Base-by-base conservation (phyloP, 768 basidiomycete species). In the Ramaria rubella region DNA sequence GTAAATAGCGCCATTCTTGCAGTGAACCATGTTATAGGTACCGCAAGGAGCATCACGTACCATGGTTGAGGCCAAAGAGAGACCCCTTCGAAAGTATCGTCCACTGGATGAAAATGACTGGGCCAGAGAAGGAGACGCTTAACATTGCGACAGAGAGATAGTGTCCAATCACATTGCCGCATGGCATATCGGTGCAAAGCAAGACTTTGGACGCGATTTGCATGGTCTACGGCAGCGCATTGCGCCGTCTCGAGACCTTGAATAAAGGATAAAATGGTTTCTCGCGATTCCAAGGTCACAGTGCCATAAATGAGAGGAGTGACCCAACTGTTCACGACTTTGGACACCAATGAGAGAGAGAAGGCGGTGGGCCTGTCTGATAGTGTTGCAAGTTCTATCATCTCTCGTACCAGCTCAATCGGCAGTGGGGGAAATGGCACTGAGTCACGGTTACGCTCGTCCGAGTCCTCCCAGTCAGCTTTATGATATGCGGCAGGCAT, bases 121-220 rank as follows among this genome's bases (percentile, higher is more conserved):
- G 54, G 54, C 8, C 24, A 45, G n/a, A 55, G n/a, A 44, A 55
- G 54, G 11, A 55, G 30, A 8, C 40, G 40, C 15, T 29, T 14
- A 31, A 55, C 40, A 4, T 29, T 21, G 23, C 44, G 23, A 38
- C 54, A 55, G 1, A 55, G 23, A n/a, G 54, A 55, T n/a, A 55
- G 29, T 21, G 42, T 55, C 54, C 54, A 55, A 19, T 44, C 54
- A 17, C 24, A 55, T 6, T 46, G 54, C 5, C n/a, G 9, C 54
- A 45, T 55, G 5, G 54, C 54, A 29, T 17, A 24, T 8, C 40
- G 7, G 26, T 46, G 40, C 11, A 55, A 45, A 38, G 42, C 29
- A 8, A 55, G 54, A 31, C 26, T 29, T n/a, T 19, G n/a, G 43
- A 55, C 30, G 29, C 27, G 33, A 2, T 17, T 46, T 6, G 26